These are phyloP conservation scores for Euphorbia peplus DNA, from an alignment of 345 rosid genomes.

Conservation along the genomic window DNA sequence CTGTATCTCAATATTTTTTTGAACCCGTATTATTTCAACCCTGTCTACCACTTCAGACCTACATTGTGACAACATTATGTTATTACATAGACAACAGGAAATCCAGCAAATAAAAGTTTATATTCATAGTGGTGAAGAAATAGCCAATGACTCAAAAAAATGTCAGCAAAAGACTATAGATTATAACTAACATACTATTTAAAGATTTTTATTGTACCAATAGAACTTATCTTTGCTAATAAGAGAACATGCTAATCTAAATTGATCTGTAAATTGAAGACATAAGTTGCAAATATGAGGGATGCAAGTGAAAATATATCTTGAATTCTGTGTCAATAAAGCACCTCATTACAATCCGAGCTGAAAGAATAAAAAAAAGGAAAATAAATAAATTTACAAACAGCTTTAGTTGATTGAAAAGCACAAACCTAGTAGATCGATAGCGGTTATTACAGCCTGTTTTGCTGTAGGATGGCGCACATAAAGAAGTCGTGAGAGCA, in stretches of 20 bases:
- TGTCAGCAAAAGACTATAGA: background rate
- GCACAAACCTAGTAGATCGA: slow-evolving; percentile 80
- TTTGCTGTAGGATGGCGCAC: slow-evolving; percentile 88
- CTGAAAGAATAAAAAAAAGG: no score
- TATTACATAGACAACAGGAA: background rate
- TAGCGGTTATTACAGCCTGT: slow-evolving; percentile 97
- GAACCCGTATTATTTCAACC: background rate
- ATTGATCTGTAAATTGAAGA: background rate
- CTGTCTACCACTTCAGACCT: background rate
- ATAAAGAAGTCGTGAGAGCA: slow-evolving; percentile 97
- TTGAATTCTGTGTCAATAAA: background rate
- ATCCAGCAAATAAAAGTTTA: background rate
- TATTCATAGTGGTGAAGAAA: background rate
- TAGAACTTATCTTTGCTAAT: background rate
- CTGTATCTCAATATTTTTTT: background rate
- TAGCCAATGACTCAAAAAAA: slow-evolving; percentile 1
- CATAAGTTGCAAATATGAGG: background rate
- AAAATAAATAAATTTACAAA: background rate
- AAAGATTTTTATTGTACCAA: background rate
- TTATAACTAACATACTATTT: no score
- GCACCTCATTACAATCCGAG: background rate
- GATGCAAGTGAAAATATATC: background rate
- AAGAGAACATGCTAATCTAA: background rate
- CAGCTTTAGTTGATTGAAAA: slow-evolving; percentile 1
- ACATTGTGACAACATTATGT: background rate